These are phyloP conservation scores for Oidium heveae DNA, from an alignment of 2,329 filamentous ascomycete genomes.

Conservation along the genomic window DNA sequence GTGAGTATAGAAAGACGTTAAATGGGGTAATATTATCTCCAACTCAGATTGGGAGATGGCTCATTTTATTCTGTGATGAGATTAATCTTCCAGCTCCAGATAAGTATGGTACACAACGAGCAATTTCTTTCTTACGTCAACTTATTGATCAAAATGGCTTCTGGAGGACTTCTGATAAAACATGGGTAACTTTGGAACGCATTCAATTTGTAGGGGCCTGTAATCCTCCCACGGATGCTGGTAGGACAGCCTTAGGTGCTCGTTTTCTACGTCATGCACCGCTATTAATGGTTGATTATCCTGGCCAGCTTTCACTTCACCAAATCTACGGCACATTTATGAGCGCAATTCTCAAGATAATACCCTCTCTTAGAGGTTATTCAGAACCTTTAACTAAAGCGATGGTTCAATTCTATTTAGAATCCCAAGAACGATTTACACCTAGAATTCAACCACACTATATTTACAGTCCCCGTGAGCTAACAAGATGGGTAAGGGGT, in stretches of 20 bases:
- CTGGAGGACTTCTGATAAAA: slow-evolving; percentile 93
- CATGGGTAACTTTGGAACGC: slow-evolving; percentile 89
- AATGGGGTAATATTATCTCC: slow-evolving; percentile 91
- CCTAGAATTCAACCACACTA: slow-evolving; percentile 96
- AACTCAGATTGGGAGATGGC: slow-evolving; percentile 88
- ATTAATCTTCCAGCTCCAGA: slow-evolving; percentile 97
- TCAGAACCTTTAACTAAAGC: slow-evolving; percentile 81
- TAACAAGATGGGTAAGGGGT: slow-evolving; percentile 92
- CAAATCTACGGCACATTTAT: slow-evolving; percentile 99
- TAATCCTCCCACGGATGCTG: slow-evolving; percentile 92
- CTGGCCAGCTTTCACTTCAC: slow-evolving; percentile 74
- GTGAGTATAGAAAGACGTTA: slow-evolving; percentile 96
- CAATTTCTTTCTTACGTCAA: slow-evolving; percentile 90
- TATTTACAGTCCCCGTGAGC: slow-evolving; percentile 94
- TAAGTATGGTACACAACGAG: slow-evolving; percentile 89
- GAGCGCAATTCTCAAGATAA: slow-evolving; percentile 82
- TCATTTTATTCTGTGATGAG: slow-evolving; percentile 97
- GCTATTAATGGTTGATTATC: slow-evolving; percentile 99
- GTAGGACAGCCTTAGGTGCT: slow-evolving; percentile 78
- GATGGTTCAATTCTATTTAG: slow-evolving; percentile 91
- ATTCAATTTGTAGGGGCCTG: slow-evolving; percentile 98
- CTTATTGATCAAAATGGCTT: slow-evolving; percentile 97
- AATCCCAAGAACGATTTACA: slow-evolving; percentile 86
- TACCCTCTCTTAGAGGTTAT: slow-evolving; percentile 84
- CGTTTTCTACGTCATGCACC: slow-evolving; percentile 90